These are phyloP conservation scores for Fusarium udum DNA, from an alignment of 2,329 filamentous ascomycete species.

Conservation along the genomic window DNA sequence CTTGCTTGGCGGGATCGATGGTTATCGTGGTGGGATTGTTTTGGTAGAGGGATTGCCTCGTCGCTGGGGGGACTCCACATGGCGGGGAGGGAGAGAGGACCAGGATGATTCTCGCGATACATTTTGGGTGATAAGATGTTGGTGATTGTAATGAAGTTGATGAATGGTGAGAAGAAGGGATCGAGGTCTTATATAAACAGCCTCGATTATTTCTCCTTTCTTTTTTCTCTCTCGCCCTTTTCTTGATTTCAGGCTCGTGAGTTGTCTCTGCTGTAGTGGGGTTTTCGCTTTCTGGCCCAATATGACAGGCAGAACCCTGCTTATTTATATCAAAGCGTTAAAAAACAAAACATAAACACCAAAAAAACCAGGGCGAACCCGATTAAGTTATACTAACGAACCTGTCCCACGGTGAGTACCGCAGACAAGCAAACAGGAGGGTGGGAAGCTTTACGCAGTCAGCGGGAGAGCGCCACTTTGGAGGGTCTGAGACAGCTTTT, in stretches of 20 bases:
- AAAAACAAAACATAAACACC: background rate
- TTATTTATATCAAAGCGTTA: slow-evolving; percentile 17
- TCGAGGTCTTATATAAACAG: slow-evolving; percentile 12
- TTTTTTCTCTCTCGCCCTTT: background rate
- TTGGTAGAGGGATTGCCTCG: slow-evolving; percentile 15
- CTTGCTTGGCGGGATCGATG: slow-evolving; percentile 39
- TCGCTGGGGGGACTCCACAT: slow-evolving; percentile 34
- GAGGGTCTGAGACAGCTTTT: slow-evolving; percentile 11
- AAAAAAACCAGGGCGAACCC: background rate
- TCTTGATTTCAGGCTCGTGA: slow-evolving; percentile 31
- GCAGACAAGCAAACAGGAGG: background rate
- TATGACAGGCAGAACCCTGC: slow-evolving; percentile 32
- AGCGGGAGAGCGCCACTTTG: slow-evolving; percentile 26
- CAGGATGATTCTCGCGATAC: slow-evolving; percentile 38
- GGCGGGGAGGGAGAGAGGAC: slow-evolving; percentile 32
- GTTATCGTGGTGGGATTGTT: slow-evolving; percentile 18
- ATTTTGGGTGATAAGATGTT: slow-evolving; percentile 16
- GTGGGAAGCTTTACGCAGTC: slow-evolving; percentile 10
- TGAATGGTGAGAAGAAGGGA: background rate
- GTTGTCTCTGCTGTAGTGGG: slow-evolving; percentile 41
- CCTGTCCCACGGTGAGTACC: slow-evolving; percentile 21
- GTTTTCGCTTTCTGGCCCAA: slow-evolving; percentile 5
- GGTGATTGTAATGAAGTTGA: background rate
- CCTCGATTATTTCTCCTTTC: background rate
- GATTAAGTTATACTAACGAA: background rate